Conservation (phyloP, 345 rosid species). For the Lepidium aucheri region DNA sequence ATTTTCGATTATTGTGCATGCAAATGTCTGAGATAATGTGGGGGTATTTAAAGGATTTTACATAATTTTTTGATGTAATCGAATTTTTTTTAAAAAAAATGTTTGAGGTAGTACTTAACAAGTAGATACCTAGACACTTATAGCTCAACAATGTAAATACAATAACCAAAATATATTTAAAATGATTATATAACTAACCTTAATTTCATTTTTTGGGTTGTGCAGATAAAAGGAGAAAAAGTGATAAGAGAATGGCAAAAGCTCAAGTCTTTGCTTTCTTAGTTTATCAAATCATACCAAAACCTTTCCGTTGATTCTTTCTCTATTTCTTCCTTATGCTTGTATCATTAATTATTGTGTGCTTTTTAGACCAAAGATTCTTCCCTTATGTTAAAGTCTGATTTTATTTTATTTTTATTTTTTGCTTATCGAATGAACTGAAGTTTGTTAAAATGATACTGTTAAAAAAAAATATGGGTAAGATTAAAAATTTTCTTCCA, state of each 20-base stretch:
- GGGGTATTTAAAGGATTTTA: no score
- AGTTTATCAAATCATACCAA: neutral
- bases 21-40: neutral
- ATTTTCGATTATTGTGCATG: neutral
- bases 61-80: no score
- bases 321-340: neutral
- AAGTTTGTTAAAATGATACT: neutral
- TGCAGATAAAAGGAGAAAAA: slow-evolving; percentile 10
- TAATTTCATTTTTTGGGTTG: neutral
- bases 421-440: neutral
- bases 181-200: neutral
- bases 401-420: neutral
- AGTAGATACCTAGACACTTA: neutral
- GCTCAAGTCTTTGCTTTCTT: neutral
- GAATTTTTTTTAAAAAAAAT: no score
- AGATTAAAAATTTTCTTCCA: neutral
- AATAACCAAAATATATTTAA: neutral
- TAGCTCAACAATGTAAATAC: neutral
- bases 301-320: slow-evolving; percentile 17
- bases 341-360: slow-evolving; percentile 8
- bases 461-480: neutral
- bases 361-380: slow-evolving; percentile 8
- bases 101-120: neutral
- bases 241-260: slow-evolving; percentile 4
- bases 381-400: slow-evolving; percentile 15